Evolutionary conservation across 768 basidiomycete species (phyloP).

Genomic region (Hydnum rufescens): DNA sequence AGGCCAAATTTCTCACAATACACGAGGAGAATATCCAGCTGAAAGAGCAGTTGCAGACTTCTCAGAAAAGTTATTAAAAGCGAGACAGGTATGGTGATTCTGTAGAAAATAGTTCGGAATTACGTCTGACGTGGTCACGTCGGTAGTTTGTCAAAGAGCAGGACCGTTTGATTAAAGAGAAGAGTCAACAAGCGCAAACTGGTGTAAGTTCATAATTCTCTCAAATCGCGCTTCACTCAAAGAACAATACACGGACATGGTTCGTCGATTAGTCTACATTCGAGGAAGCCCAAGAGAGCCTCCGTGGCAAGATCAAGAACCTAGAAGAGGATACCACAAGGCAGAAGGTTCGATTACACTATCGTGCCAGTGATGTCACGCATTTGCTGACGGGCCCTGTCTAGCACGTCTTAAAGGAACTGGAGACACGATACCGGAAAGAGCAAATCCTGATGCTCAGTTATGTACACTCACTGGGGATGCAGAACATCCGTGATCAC

Average conservation of each 20-base stretch:
- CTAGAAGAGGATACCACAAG: conserved; percentile 39
- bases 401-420: conserved; percentile 32
- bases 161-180: conserved; percentile 15
- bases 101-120: neutral
- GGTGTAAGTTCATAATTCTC: too few relatives aligned
- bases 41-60: conserved; percentile 49
- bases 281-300: conserved; percentile 51
- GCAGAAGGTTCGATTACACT: conserved; percentile 19
- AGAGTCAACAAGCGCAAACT: too few relatives aligned
- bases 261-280: conserved; percentile 27
- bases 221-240: too few relatives aligned
- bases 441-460: conserved; percentile 74
- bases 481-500: conserved; percentile 41
- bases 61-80: conserved; percentile 65
- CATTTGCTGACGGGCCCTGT: neutral
- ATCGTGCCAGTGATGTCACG: conserved; percentile 35
- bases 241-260: neutral
- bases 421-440: conserved; percentile 38
- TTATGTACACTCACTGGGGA: conserved; percentile 49
- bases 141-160: neutral
- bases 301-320: conserved; percentile 42
- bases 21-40: conserved; percentile 59
- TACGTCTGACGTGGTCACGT: neutral
- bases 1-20: conserved; percentile 45
- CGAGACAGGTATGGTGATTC: conserved; percentile 35